Evolutionary conservation across 1,284 basidiomycete species (phyloP).

Genomic region (Hemileia vastatrix): DNA sequence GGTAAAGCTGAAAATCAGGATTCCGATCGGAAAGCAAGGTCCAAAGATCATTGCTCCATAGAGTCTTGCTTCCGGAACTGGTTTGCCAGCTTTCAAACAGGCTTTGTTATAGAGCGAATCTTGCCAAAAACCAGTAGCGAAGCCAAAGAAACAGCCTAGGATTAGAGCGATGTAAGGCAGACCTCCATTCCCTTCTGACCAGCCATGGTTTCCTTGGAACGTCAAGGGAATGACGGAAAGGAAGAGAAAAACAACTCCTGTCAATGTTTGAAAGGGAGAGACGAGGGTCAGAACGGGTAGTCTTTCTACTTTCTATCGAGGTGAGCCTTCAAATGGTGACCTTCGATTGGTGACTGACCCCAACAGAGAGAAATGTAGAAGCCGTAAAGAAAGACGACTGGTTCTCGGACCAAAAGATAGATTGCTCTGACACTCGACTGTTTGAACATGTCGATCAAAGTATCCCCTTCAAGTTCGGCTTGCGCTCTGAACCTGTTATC

Average conservation of each 20-base stretch:
- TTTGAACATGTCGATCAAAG: conserved; percentile 38
- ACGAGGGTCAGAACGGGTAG: neutral
- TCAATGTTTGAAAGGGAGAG: neutral
- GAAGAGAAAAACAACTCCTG: conserved; percentile 36
- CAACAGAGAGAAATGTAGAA: conserved; percentile 40
- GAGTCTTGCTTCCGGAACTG: conserved; percentile 35
- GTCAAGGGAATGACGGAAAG: conserved; percentile 41
- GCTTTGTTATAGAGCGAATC: conserved; percentile 9
- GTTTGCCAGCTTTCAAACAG: conserved; percentile 26
- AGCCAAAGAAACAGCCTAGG: conserved; percentile 40
- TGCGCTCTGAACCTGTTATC: conserved; percentile 40
- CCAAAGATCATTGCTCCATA: conserved; percentile 33
- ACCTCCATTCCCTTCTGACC: conserved; percentile 41
- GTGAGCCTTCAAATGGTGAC: too few relatives aligned
- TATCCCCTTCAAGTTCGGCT: conserved; percentile 41
- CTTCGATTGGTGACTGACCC: conserved; percentile 29
- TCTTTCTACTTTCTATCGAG: neutral
- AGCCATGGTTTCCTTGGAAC: conserved; percentile 42
- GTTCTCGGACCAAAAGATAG: conserved; percentile 39
- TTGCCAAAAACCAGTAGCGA: conserved; percentile 34
- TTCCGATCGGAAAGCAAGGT: too few relatives aligned
- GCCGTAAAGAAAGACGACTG: conserved; percentile 41
- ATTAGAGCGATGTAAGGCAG: conserved; percentile 42
- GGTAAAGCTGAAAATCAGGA: too few relatives aligned
- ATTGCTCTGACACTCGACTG: conserved; percentile 39